Evolutionary conservation across 805 yeast genomes (phyloP).

Genomic region (Tetrapisispora fleetii): DNA sequence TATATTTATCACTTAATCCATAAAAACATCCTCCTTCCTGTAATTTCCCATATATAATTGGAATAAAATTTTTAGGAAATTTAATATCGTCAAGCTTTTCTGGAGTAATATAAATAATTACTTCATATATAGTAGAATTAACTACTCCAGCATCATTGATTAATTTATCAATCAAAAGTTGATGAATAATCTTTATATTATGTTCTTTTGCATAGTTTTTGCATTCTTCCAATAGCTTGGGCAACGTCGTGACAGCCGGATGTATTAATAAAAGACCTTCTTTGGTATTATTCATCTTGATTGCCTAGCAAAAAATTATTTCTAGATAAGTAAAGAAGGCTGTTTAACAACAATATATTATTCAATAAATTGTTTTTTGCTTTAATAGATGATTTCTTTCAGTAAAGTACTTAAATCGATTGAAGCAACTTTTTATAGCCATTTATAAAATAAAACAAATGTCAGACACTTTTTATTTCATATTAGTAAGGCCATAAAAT

Average conservation of each 20-base stretch:
- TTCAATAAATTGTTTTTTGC: too few relatives aligned
- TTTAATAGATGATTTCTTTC: too few relatives aligned
- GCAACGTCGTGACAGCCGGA: constrained; percentile 56
- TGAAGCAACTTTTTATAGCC: neutral
- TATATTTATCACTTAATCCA: constrained; percentile 38
- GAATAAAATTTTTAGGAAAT: constrained; percentile 38
- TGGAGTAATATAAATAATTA: constrained; percentile 50
- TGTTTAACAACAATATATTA: too few relatives aligned
- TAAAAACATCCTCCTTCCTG: constrained; percentile 36
- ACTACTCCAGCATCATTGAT: constrained; percentile 38
- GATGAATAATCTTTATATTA: constrained; percentile 31
- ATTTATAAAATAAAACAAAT: neutral
- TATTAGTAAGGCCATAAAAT: neutral
- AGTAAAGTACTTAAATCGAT: too few relatives aligned
- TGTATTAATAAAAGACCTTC: constrained; percentile 43
- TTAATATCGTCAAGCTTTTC: constrained; percentile 34
- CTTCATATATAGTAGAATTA: constrained; percentile 31
- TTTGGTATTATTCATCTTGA: constrained; percentile 1
- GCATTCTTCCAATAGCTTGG: constrained; percentile 34
- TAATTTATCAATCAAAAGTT: constrained; percentile 49
- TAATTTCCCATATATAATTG: constrained; percentile 33
- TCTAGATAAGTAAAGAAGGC: too few relatives aligned
- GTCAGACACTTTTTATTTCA: neutral
- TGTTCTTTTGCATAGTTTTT: constrained; percentile 28
- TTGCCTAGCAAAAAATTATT: too few relatives aligned